Base-by-base conservation (phyloP, 2,329 filamentous ascomycete species). In the Thelonectria rubi region DNA sequence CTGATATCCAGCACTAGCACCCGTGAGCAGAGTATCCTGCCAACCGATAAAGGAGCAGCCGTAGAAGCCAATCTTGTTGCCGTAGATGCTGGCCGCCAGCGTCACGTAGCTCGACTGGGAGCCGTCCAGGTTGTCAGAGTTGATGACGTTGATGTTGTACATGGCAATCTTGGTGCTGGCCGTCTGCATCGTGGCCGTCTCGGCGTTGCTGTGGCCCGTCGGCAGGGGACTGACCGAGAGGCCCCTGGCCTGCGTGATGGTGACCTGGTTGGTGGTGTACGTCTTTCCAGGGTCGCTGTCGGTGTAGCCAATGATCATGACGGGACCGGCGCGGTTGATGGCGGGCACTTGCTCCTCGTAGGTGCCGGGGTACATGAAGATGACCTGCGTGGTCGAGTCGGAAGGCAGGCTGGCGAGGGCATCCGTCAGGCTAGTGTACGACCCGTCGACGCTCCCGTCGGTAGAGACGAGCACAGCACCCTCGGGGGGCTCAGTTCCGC, bases 111-210 rank as follows among this genome's bases (percentile, higher is more conserved):
- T 75, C 11, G 80, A 68, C 42, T 32, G 80, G 11, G 64, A 55
- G 2, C 64, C 64, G 15, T 65, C 62, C 66, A 82, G 77, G 45
- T 73, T 76, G 48, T 78, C 79, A 0, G 75, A 75, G 68, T 83
- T 83, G 20, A 75, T 73, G 12, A 82, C 72, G 62, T 83, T 86
- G 70, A 90, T 76, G 66, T 89, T 90, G 76, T 89, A 89, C 20
- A 88, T 76, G 66, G 82, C 84, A 63, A 88, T 65, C 37, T 64
- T 64, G 14, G 61, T 64, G 43, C 64, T 59, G 47, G 55, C 55
- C 3, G 64, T 65, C 11, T 55, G 53, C 6, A 65, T 57, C 5
- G 64, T 65, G 7, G 68, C 68, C 1, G 68, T 70, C 2, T 70
- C 68, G 0, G 68, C 62, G 15, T 70, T 64, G 48, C 55, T 69